A percentile compares a stretch with the other conserved stretches of the same genome.
phyloP scores from a whole-genome alignment of 495 filamentous ascomycete species.

The Xylona heveae region DNA sequence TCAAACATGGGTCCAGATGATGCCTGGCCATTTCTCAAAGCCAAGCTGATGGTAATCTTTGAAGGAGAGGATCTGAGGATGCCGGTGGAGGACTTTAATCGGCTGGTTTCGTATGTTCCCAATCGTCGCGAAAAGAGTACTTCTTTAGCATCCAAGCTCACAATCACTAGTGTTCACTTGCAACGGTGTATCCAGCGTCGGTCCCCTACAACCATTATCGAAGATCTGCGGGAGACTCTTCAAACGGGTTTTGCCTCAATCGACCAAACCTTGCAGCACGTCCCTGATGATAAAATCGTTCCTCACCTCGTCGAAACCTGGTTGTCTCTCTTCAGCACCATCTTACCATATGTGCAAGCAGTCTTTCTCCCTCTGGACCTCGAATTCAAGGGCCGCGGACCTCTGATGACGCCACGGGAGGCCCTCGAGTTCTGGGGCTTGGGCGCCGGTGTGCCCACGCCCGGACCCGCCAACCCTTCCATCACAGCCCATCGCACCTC shows the following conservation, averaged over 20 bases:
- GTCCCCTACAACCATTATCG: constrained; percentile 43
- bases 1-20: constrained; percentile 74
- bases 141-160: background rate
- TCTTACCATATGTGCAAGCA: constrained; percentile 87
- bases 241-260: constrained; percentile 64
- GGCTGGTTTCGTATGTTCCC: constrained; percentile 36
- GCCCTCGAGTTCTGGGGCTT: constrained; percentile 72
- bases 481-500: constrained; percentile 5
- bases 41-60: constrained; percentile 75
- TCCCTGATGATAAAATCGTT: constrained; percentile 66
- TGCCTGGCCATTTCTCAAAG: constrained; percentile 88
- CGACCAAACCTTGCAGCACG: constrained; percentile 56
- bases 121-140: too few species aligned
- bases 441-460: too few species aligned
- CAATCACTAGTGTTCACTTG: constrained; percentile 34
- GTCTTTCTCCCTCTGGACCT: constrained; percentile 88
- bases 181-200: constrained; percentile 54
- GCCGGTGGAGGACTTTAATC: constrained; percentile 88
- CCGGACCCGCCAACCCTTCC: too few species aligned
- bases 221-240: constrained; percentile 62
- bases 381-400: constrained; percentile 72
- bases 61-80: constrained; percentile 77
- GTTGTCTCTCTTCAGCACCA: constrained; percentile 72
- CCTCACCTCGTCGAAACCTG: constrained; percentile 81
- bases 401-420: constrained; percentile 51